phyloP scores from a whole-genome alignment of 2,329 filamentous ascomycete species.

The Anthostomella pinea region DNA sequence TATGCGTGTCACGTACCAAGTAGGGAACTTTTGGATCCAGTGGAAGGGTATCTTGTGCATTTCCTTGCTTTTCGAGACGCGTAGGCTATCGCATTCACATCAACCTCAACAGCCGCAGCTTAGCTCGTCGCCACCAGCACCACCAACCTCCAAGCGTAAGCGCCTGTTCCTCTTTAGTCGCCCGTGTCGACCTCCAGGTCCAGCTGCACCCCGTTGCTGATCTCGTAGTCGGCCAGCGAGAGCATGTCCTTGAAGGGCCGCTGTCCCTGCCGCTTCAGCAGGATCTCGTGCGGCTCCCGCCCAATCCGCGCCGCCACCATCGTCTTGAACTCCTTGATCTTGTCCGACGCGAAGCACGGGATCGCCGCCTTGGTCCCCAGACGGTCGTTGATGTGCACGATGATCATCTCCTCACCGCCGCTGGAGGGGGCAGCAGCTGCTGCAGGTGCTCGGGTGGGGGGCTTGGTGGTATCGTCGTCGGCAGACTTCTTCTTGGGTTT shows the following conservation, averaged over 20 bases:
- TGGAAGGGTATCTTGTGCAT: too few relatives aligned
- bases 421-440: conserved; percentile 24
- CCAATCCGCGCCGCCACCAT: conserved; percentile 89
- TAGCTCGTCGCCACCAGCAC: too few relatives aligned
- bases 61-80: too few relatives aligned
- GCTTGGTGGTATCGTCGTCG: conserved; percentile 29
- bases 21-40: too few relatives aligned
- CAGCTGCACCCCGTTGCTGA: conserved; percentile 80
- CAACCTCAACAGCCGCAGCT: too few relatives aligned
- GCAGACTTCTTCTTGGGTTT: conserved; percentile 31
- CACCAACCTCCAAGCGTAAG: too few relatives aligned
- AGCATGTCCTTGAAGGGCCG: conserved; percentile 90
- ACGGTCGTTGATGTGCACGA: conserved; percentile 92
- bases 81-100: too few relatives aligned
- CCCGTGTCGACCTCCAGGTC: conserved; percentile 62
- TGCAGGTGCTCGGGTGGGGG: conserved; percentile 32
- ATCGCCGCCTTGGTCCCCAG: conserved; percentile 93
- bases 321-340: conserved; percentile 82
- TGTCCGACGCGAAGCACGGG: conserved; percentile 81
- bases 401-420: conserved; percentile 76
- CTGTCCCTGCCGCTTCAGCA: conserved; percentile 89
- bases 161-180: too few relatives aligned
- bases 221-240: conserved; percentile 86
- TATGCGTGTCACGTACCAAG: too few relatives aligned
- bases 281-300: conserved; percentile 83